Evolutionary conservation across 1,284 basidiomycete genomes (phyloP).

Genomic region (Boletus calvinii): DNA sequence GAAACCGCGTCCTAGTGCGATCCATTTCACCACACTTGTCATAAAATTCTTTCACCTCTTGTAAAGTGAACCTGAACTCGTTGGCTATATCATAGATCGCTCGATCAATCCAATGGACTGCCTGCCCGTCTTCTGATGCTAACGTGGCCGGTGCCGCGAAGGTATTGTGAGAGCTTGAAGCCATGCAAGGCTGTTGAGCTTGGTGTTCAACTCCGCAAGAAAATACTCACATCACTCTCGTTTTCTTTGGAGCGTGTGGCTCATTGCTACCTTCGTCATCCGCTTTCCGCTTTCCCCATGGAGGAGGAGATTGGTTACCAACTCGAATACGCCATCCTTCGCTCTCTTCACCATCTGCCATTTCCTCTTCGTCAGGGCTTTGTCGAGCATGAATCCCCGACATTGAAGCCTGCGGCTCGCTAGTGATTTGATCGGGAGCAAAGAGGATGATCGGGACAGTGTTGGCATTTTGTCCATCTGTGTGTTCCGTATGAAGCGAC

Average conservation of each 20-base stretch:
- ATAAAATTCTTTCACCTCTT: constrained; percentile 73
- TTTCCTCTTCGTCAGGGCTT: constrained; percentile 50
- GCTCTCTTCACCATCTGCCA: constrained; percentile 59
- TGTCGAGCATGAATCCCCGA: constrained; percentile 25
- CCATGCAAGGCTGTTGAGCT: constrained; percentile 4
- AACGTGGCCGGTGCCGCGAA: constrained; percentile 7
- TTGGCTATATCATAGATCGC: constrained; percentile 59
- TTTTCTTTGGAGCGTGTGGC: constrained; percentile 24
- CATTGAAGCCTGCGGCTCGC: constrained; percentile 16
- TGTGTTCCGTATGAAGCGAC: constrained; percentile 18
- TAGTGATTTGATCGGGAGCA: constrained; percentile 22
- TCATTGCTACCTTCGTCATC: constrained; percentile 35
- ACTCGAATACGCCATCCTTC: constrained; percentile 64
- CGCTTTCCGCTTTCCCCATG: constrained; percentile 62
- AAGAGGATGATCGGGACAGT: constrained; percentile 28
- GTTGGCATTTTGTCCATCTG: constrained; percentile 24
- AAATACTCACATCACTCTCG: constrained; percentile 30
- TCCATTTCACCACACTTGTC: constrained; percentile 67
- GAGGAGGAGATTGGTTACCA: constrained; percentile 58
- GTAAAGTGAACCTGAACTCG: constrained; percentile 63
- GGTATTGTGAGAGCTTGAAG: constrained; percentile 3
- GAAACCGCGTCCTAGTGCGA: constrained; percentile 59
- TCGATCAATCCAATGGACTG: constrained; percentile 63
- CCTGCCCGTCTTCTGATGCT: constrained; percentile 9
- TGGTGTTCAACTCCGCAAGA: background rate